phyloP scores from a whole-genome alignment of 1,139 yeast species.

The Wickerhamiella pararugosa region DNA sequence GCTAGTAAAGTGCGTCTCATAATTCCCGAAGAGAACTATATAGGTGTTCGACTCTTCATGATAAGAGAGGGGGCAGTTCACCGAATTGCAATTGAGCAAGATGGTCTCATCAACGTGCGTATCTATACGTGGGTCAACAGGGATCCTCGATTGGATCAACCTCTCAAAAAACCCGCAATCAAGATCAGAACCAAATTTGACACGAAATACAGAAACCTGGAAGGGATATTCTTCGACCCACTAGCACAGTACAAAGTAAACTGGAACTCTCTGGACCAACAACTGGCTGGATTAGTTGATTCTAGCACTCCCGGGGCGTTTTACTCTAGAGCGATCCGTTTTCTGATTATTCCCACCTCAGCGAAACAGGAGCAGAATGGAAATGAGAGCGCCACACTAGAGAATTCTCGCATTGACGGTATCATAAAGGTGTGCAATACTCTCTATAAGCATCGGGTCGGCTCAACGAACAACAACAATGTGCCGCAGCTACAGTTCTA shows the following conservation, averaged over 20 bases:
- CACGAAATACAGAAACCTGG: slow-evolving; percentile 43
- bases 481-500: slow-evolving; percentile 43
- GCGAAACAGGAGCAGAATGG: neutral
- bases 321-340: slow-evolving; percentile 57
- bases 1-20: slow-evolving; percentile 27
- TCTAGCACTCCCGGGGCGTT: slow-evolving; percentile 8
- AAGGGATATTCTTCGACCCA: slow-evolving; percentile 39
- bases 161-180: slow-evolving; percentile 7
- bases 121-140: slow-evolving; percentile 34
- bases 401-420: slow-evolving; percentile 82
- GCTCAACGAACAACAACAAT: slow-evolving; percentile 30
- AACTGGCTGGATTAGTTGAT: slow-evolving; percentile 48
- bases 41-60: slow-evolving; percentile 54
- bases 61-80: slow-evolving; percentile 75
- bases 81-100: slow-evolving; percentile 55
- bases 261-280: slow-evolving; percentile 88
- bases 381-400: slow-evolving; percentile 44
- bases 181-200: slow-evolving; percentile 70
- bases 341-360: slow-evolving; percentile 55
- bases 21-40: slow-evolving; percentile 29
- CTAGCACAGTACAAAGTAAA: slow-evolving; percentile 32
- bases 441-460: slow-evolving; percentile 40
- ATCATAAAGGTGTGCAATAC: slow-evolving; percentile 52
- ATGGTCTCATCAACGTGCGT: slow-evolving; percentile 62
- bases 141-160: slow-evolving; percentile 19